phyloP scores from a whole-genome alignment of 306 rosid species.

The Casuarina equisetifolia region DNA sequence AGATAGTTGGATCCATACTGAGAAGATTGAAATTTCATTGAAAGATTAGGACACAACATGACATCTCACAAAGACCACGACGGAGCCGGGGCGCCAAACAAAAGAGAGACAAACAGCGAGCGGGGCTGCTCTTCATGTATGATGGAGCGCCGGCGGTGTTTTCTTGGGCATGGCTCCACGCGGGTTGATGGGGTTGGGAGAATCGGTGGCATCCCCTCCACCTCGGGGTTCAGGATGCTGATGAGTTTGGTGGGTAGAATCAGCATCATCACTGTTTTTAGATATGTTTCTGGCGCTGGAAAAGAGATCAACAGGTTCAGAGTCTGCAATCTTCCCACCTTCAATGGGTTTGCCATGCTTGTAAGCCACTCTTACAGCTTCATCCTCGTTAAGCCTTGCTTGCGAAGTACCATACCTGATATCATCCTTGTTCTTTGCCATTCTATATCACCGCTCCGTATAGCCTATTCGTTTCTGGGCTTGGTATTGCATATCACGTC shows the following conservation, averaged over 20 bases:
- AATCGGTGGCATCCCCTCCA: constrained; percentile 14
- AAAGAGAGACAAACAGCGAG: too few relatives aligned
- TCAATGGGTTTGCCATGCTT: constrained; percentile 64
- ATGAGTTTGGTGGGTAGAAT: constrained; percentile 26
- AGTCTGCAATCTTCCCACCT: constrained; percentile 65
- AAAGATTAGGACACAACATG: too few relatives aligned
- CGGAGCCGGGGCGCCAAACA: too few relatives aligned
- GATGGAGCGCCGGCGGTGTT: too few relatives aligned
- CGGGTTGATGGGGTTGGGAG: constrained; percentile 23
- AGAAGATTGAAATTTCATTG: too few relatives aligned
- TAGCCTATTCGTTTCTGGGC: too few relatives aligned
- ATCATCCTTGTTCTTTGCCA: constrained; percentile 64
- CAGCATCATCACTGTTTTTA: constrained; percentile 13
- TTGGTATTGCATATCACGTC: too few relatives aligned
- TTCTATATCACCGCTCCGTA: not conserved
- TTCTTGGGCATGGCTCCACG: not conserved
- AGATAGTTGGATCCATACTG: too few relatives aligned
- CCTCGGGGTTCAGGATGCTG: constrained; percentile 10
- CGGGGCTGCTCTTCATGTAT: too few relatives aligned
- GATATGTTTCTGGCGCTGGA: constrained; percentile 39
- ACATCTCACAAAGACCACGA: too few relatives aligned
- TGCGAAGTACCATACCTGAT: constrained; percentile 53
- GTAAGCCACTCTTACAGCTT: constrained; percentile 49
- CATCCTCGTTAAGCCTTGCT: constrained; percentile 54
- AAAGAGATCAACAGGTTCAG: constrained; percentile 50